Evolutionary conservation across 2,329 filamentous ascomycete species (phyloP).

Genomic region (Botrytis paeoniae): DNA sequence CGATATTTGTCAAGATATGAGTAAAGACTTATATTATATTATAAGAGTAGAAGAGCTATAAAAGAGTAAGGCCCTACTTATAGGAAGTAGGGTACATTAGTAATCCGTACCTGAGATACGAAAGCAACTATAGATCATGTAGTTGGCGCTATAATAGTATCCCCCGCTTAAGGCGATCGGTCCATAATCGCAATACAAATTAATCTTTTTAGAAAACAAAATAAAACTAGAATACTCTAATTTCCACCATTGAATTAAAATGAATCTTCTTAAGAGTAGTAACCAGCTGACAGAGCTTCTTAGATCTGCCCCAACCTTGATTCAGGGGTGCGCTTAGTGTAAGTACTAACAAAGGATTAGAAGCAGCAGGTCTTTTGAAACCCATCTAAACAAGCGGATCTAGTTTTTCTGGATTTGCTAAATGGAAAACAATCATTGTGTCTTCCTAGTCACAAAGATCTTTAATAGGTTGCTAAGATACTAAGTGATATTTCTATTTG

Average conservation of each 20-base stretch:
- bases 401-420: accelerated
- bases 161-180: too few species aligned
- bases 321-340: too few species aligned
- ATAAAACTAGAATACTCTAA: neutral
- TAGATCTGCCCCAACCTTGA: neutral
- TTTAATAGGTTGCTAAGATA: accelerated
- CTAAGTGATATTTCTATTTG: neutral
- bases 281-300: neutral
- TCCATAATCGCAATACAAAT: too few species aligned
- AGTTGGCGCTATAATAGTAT: too few species aligned
- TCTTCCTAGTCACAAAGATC: accelerated
- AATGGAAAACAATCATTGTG: neutral
- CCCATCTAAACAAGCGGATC: accelerated
- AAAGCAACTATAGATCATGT: too few species aligned
- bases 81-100: too few species aligned
- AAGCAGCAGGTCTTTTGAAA: neutral
- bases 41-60: too few species aligned
- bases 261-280: neutral
- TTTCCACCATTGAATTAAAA: neutral
- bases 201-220: neutral
- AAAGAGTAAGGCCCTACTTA: too few species aligned
- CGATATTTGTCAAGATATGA: too few species aligned
- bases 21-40: too few species aligned
- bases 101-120: too few species aligned
- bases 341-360: neutral